Conservation (phyloP, 257 asterid species). For the Solanum neorickii region DNA sequence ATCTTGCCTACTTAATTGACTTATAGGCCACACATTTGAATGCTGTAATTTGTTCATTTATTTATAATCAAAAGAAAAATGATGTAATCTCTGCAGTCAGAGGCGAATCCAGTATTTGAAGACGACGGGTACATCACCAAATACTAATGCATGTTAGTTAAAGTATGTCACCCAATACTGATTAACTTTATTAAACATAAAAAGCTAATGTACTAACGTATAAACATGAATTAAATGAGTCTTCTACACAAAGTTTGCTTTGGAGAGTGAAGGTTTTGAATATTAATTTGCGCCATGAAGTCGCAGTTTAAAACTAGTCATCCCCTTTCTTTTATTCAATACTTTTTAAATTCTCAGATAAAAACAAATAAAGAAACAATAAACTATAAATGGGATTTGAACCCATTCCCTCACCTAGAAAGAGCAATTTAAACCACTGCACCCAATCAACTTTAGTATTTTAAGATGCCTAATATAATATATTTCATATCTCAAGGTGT, state of each 20-base stretch:
- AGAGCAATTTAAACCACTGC: not conserved
- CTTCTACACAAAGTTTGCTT: not conserved
- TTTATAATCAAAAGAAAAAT: not conserved
- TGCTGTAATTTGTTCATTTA: not conserved
- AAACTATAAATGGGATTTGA: not conserved
- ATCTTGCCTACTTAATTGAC: not conserved
- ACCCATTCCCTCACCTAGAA: not conserved
- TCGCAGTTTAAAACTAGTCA: not conserved
- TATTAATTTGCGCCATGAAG: not conserved
- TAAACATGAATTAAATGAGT: not conserved
- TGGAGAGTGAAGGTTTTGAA: not conserved
- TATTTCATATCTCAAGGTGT: not conserved
- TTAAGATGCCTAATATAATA: not conserved
- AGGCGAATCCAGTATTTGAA: too few relatives aligned
- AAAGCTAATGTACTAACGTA: not conserved
- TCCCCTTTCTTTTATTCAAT: not conserved
- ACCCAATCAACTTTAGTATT: not conserved
- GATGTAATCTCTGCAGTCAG: not conserved
- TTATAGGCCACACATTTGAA: not conserved
- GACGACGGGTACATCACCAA: not conserved
- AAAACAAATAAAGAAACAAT: not conserved
- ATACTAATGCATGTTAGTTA: not conserved
- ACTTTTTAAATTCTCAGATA: not conserved
- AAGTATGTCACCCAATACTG: not conserved
- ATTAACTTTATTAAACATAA: not conserved